Evolutionary conservation across 371 early-diverging fungal species (phyloP).

Genomic region (Rhizopus stolonifer): DNA sequence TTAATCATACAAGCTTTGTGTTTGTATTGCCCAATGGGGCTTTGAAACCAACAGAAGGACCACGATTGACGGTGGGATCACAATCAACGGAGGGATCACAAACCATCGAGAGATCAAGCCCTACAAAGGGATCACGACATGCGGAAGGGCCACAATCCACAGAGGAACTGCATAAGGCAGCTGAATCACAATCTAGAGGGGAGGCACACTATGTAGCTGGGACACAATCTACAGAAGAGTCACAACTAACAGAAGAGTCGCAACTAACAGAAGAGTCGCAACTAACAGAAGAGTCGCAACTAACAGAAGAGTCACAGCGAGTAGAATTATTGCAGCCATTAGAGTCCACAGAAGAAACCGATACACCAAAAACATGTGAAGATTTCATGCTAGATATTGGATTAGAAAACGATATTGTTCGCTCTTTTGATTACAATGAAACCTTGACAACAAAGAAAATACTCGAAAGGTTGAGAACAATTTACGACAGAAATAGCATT

Average conservation of each 20-base stretch:
- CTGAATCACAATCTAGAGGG: constrained; percentile 1
- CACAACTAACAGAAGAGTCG: no score
- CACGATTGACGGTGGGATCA: background rate
- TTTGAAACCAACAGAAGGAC: background rate
- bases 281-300: no score
- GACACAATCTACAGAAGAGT: no score
- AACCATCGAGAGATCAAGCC: no score
- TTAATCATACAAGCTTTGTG: constrained; percentile 33
- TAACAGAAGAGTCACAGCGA: no score
- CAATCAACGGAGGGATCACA: no score
- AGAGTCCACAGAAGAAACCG: no score
- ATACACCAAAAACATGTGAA: background rate
- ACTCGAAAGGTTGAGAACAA: background rate
- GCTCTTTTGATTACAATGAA: background rate
- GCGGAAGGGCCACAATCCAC: no score
- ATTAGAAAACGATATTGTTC: constrained; percentile 5
- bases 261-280: no score
- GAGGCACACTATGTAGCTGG: background rate
- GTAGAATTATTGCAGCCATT: no score
- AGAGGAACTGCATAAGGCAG: constrained; percentile 4
- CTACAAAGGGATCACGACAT: no score
- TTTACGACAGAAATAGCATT: background rate
- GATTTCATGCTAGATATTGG: constrained; percentile 9
- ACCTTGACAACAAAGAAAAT: constrained; percentile 6
- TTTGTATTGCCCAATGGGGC: constrained; percentile 34